Evolutionary conservation across 805 yeast genomes (phyloP), one percentile per base, ranked within the genome.

Genomic region (Komagataella mondaviorum): DNA sequence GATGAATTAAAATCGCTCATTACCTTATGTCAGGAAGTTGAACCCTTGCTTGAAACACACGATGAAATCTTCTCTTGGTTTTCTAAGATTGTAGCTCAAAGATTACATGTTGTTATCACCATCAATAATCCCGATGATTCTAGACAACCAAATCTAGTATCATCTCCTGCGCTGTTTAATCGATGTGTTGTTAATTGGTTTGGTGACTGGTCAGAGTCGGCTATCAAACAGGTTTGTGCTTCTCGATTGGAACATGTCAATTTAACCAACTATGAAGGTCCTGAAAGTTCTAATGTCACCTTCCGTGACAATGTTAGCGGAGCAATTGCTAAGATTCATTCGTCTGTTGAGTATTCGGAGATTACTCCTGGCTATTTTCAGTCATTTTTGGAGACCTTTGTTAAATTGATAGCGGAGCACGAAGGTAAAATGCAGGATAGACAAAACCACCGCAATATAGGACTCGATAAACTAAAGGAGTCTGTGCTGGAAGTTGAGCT

Each of bases 151-250:
- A 76, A 73, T 17, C 71, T 82, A 12, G 71, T 83, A 2, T 71
- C 88, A 0, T 90, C 96, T 0, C 96, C 96, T 0, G 97, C 97
- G 0, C 67, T 90, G 39, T 83, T 88, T 65, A 90, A 90, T 60
- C 71, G 98, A 60, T 90, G 97, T 70, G 95, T 88, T 1, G 65
- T 91, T 44, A 79, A 83, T 59, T 87, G 91, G 89, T 80, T 88
- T 83, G 96, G 96, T 4, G 80, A 80, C 51, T 90, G 97, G 96
- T 71, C 83, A 0, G 53, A 56, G 3, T 53, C 59, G 0, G 67
- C 88, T 0, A 62, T 83, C 49, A 51, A 55, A 6, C 77, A 78
- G 49, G 78, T 88, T 39, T 78, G 83, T 30, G 39, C 39, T 12
- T 12, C 12, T 30, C 39, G 14, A 30, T 10, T 30, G 14, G 39